Evolutionary conservation across 352 stramenopile genomes (phyloP), one percentile per base, ranked within the genome.

Genomic region (Phytophthora tentaculata): DNA sequence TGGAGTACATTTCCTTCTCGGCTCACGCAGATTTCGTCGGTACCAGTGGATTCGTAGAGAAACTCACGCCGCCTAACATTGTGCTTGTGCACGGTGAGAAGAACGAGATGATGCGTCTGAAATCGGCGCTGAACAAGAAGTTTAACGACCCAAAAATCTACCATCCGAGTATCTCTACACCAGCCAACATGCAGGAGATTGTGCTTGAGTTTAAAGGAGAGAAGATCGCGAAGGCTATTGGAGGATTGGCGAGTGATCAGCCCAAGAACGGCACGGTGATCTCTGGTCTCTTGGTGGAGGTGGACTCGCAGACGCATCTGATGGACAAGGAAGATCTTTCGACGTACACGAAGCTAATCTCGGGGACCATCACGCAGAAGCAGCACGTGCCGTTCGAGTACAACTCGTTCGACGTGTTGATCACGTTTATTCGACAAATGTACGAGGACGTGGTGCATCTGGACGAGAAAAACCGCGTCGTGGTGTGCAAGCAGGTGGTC

Each of bases 1-100:
- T 99, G 26, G 96, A 99, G 67, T 99, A 98, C 72, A 98, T 99
- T 56, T 98, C 89, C 51, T 99, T 99, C 74, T 98, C 93, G 3
- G 97, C 97, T 8, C 97, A 99, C 74, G 96, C 97, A 1, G 97
- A 99, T 69, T 99, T 98, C 82, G 90, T 98, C 2, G 95, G 98
- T 19, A 99, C 98, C 61, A 90, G 89, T 49, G 88, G 94, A 6
- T 99, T 99, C 68, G 98, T 99, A 37, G 91, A 97, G 52, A 94
- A 94, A 57, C 88, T 98, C 5, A 86, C 94, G 28, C 92, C 93
- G n/a, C 89, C 91, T 0, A 97, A 97, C 67, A 97, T 98, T 69
- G 96, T 99, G 19, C 89, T 98, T 2, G 96, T 99, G 7, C 96
- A 99, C 69, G 97, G 97, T n/a, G 94, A 98, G 64, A 98, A 98